Evolutionary conservation across 2,329 filamentous ascomycete genomes (phyloP).

Genomic region (Colletotrichum spinosum): DNA sequence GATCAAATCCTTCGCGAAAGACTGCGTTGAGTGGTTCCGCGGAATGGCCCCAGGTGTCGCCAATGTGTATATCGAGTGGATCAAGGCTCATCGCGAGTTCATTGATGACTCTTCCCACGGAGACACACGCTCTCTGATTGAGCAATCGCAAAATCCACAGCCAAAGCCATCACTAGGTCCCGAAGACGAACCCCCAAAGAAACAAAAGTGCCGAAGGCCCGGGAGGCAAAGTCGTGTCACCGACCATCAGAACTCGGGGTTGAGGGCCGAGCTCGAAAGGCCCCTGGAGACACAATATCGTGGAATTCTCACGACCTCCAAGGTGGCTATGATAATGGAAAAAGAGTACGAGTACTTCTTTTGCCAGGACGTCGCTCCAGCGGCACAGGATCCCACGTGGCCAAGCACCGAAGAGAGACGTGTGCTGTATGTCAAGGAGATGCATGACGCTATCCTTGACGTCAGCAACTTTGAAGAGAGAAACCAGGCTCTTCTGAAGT

Average conservation of each 20-base stretch:
- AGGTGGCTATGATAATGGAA: background rate
- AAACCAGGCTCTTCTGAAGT: background rate
- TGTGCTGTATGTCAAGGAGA: background rate
- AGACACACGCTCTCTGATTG: too few relatives aligned
- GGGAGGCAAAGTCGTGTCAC: background rate
- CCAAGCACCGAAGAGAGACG: background rate
- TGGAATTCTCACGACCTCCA: background rate
- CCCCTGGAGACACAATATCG: background rate
- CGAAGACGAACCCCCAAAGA: background rate
- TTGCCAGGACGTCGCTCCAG: background rate
- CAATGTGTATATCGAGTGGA: too few relatives aligned
- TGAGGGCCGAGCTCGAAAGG: background rate
- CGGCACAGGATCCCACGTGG: background rate
- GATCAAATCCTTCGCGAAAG: too few relatives aligned
- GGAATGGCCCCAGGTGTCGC: too few relatives aligned
- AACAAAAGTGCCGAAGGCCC: background rate
- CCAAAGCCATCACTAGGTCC: background rate
- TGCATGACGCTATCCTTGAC: slow-evolving; percentile 6
- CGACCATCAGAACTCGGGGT: background rate
- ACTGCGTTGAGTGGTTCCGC: too few relatives aligned
- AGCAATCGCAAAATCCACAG: too few relatives aligned
- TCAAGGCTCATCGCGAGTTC: too few relatives aligned
- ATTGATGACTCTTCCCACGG: too few relatives aligned
- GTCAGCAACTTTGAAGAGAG: background rate
- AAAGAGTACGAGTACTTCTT: background rate